A percentile compares a stretch with the other conserved stretches of the same genome.
These are phyloP conservation scores for Cynanchum wilfordii DNA, from an alignment of 257 asterid genomes.

Conservation along the genomic window DNA sequence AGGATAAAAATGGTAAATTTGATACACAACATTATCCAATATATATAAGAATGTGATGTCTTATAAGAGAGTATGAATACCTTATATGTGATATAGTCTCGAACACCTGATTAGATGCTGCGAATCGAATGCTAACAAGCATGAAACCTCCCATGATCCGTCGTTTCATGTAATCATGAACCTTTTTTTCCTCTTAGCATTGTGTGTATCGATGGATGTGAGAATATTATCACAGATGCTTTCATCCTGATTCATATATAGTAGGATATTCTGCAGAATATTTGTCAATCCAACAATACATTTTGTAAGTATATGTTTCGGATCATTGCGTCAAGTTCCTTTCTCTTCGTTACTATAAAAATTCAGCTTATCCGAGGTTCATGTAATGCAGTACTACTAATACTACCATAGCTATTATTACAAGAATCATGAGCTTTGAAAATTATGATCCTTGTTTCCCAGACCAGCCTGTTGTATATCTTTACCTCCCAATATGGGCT, in stretches of 20 bases:
- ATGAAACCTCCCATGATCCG: neutral
- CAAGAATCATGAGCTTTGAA: conserved; percentile 34
- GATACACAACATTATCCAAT: too few species aligned
- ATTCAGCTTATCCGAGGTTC: neutral
- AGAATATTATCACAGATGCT: too few species aligned
- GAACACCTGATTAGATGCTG: neutral
- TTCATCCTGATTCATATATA: neutral
- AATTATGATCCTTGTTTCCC: conserved; percentile 64
- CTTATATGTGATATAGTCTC: too few species aligned
- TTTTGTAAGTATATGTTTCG: neutral
- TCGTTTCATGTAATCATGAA: neutral
- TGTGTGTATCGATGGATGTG: neutral
- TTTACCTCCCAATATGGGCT: conserved; percentile 72
- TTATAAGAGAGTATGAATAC: too few species aligned
- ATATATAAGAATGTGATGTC: too few species aligned
- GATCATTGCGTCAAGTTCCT: neutral
- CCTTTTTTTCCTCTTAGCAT: neutral
- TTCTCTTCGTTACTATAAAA: neutral
- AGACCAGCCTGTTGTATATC: conserved; percentile 57
- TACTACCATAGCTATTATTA: too few species aligned
- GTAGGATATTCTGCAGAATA: conserved; percentile 11
- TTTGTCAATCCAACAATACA: neutral
- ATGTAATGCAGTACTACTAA: neutral
- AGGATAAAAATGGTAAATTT: too few species aligned
- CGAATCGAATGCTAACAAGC: neutral